A percentile compares a stretch with the other conserved stretches of the same genome.
phyloP scores from a whole-genome alignment of 2,329 filamentous ascomycete species.

The Talaromyces rugulosus region DNA sequence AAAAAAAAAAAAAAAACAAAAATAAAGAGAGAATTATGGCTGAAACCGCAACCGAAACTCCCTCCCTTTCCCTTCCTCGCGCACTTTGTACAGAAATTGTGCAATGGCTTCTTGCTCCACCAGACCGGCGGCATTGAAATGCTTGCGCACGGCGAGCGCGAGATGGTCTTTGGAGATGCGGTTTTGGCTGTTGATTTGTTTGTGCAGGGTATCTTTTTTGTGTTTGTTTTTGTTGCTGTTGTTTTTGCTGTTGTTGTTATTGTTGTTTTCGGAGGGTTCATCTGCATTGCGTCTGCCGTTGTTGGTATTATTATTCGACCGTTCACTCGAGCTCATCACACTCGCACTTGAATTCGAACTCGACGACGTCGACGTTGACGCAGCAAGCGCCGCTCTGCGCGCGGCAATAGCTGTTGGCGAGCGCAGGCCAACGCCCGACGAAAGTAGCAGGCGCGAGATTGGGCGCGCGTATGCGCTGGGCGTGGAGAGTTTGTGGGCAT shows the following conservation, averaged over 20 bases:
- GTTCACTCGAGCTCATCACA: not conserved
- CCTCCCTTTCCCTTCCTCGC: conserved; percentile 39
- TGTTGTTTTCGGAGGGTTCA: not conserved
- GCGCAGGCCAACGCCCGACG: conserved; percentile 40
- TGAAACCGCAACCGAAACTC: conserved; percentile 41
- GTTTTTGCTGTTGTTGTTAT: conserved; percentile 9
- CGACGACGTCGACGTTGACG: not conserved
- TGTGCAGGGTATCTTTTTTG: not conserved
- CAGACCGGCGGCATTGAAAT: conserved; percentile 45
- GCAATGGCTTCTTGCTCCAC: conserved; percentile 46
- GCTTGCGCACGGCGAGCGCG: conserved; percentile 41
- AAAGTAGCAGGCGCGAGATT: conserved; percentile 46
- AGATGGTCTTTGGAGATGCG: conserved; percentile 40
- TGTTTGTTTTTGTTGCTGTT: not conserved
- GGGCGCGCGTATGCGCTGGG: conserved; percentile 40
- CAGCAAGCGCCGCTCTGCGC: conserved; percentile 22
- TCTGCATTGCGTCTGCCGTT: conserved; percentile 12
- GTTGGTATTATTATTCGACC: not conserved
- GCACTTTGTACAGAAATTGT: conserved; percentile 46
- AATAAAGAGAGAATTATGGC: conserved; percentile 21
- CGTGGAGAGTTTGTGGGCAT: conserved; percentile 43
- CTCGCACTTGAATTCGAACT: not conserved
- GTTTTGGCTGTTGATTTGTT: conserved; percentile 30
- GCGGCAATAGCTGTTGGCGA: conserved; percentile 43
- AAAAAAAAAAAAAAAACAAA: not conserved